phyloP scores from a whole-genome alignment of 495 filamentous ascomycete genomes.

The Penicillium goetzii region DNA sequence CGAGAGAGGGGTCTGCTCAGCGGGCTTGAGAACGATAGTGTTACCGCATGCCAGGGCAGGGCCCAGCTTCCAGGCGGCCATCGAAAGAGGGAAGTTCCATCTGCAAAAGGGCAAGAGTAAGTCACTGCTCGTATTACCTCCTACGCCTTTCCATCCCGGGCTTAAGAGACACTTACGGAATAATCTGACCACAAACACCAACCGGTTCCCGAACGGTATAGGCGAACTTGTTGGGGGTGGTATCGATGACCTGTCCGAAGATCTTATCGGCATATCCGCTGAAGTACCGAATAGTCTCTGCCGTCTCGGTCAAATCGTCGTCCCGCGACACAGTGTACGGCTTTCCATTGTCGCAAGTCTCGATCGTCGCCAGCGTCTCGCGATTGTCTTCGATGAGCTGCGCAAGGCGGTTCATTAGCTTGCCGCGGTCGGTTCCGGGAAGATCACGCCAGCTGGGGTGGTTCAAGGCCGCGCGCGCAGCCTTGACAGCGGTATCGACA shows the following conservation, averaged over 20 bases:
- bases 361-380: slow-evolving; percentile 79
- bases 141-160: not conserved
- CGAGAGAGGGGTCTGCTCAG: slow-evolving; percentile 86
- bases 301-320: slow-evolving; percentile 73
- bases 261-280: slow-evolving; percentile 90
- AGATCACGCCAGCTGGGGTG: slow-evolving; percentile 77
- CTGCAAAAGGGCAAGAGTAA: slow-evolving; percentile 12
- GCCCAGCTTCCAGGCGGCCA: slow-evolving; percentile 91
- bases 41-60: slow-evolving; percentile 60
- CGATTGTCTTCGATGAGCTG: slow-evolving; percentile 71
- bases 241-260: slow-evolving; percentile 84
- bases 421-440: slow-evolving; percentile 70
- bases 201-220: slow-evolving; percentile 87
- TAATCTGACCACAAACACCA: slow-evolving; percentile 91
- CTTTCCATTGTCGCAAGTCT: slow-evolving; percentile 95
- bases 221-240: slow-evolving; percentile 76
- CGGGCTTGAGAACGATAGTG: slow-evolving; percentile 84
- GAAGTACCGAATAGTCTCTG: slow-evolving; percentile 78
- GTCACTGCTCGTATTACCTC: not conserved
- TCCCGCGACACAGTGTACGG: slow-evolving; percentile 71
- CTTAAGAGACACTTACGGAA: slow-evolving; percentile 64
- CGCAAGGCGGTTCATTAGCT: slow-evolving; percentile 72
- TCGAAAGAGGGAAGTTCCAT: slow-evolving; percentile 80
- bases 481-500: slow-evolving; percentile 79
- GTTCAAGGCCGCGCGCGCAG: slow-evolving; percentile 81